Evolutionary conservation across 1,139 yeast genomes (phyloP).

Genomic region (Debaryomyces psychrophilus): DNA sequence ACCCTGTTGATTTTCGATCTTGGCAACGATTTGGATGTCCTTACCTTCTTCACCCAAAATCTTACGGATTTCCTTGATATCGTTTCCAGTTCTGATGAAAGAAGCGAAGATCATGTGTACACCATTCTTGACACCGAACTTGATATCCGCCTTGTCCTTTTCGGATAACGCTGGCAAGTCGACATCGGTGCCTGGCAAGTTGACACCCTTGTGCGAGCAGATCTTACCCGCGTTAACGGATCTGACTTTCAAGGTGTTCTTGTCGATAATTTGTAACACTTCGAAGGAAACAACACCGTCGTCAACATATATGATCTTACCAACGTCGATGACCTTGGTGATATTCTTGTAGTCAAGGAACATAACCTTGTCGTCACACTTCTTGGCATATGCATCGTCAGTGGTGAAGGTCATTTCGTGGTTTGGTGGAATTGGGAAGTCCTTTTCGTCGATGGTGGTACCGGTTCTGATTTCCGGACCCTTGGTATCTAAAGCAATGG

Average conservation of each 20-base stretch:
- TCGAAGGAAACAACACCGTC: conserved; percentile 97
- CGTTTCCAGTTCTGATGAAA: conserved; percentile 92
- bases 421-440: conserved; percentile 79
- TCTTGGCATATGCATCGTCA: conserved; percentile 73
- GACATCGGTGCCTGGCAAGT: conserved; percentile 98
- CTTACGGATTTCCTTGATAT: conserved; percentile 85
- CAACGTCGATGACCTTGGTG: conserved; percentile 86
- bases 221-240: conserved; percentile 94
- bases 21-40: conserved; percentile 92
- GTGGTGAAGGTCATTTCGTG: conserved; percentile 95
- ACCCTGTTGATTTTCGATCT: conserved; percentile 99
- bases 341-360: conserved; percentile 93
- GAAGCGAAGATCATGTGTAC: conserved; percentile 99
- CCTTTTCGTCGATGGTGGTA: conserved; percentile 76
- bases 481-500: conserved; percentile 98
- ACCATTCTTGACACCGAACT: conserved; percentile 93
- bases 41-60: conserved; percentile 97
- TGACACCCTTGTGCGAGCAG: conserved; percentile 98
- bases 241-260: conserved; percentile 76
- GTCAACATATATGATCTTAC: conserved; percentile 90
- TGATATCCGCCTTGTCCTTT: conserved; percentile 89
- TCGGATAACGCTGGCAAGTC: conserved; percentile 97
- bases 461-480: conserved; percentile 99
- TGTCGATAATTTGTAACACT: conserved; percentile 82
- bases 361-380: conserved; percentile 80